phyloP scores from a whole-genome alignment of 2,329 filamentous ascomycete species.

The Aaosphaeria pasadenensis region DNA sequence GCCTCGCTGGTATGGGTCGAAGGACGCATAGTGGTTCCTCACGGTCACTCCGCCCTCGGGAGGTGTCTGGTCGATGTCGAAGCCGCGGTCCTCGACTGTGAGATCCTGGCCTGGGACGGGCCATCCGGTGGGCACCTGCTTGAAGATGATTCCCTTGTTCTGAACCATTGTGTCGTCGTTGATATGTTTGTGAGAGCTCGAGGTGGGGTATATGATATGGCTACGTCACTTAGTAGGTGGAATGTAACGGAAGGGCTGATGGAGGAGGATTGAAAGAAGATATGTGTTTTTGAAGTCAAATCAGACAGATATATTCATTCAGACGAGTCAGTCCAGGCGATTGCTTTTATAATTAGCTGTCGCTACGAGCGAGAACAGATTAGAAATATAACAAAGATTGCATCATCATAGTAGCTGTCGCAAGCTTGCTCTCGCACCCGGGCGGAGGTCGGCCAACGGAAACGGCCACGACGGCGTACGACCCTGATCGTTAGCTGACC shows the following conservation, averaged over 20 bases:
- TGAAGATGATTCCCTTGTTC: slow-evolving; percentile 77
- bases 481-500: too few species aligned
- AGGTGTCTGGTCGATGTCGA: slow-evolving; percentile 62
- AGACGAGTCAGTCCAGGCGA: too few species aligned
- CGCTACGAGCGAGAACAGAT: too few species aligned
- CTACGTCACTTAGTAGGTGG: background rate
- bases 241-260: background rate
- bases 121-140: slow-evolving; percentile 61
- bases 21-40: slow-evolving; percentile 70
- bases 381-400: too few species aligned
- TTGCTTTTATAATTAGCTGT: too few species aligned
- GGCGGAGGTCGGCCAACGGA: too few species aligned
- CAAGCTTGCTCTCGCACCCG: too few species aligned
- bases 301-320: background rate
- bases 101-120: slow-evolving; percentile 72
- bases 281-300: background rate
- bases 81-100: slow-evolving; percentile 61
- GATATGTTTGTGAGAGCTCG: background rate
- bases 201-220: too few species aligned
- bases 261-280: too few species aligned
- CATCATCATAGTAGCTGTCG: too few species aligned
- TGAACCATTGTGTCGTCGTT: slow-evolving; percentile 45
- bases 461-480: too few species aligned
- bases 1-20: slow-evolving; percentile 82
- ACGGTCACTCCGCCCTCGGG: slow-evolving; percentile 65